Base-by-base conservation (phyloP, 805 yeast species). In the Naumovozyma castellii region DNA sequence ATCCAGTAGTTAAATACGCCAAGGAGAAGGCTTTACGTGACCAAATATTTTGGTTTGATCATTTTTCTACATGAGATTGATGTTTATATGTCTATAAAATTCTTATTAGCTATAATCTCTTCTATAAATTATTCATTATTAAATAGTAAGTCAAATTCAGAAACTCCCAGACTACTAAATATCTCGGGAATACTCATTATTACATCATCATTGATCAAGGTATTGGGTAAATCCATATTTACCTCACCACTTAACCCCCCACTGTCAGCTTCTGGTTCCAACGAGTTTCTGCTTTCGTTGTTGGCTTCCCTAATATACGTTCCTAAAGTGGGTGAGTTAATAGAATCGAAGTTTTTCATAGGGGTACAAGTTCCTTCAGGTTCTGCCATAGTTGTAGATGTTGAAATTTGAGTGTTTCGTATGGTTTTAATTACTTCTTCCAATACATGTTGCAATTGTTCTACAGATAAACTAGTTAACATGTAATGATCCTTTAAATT, bases 1-100 rank as follows among this genome's bases (percentile, higher is more conserved):
- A 66, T 43, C 80, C 80, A 17, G 57, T 50, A 27, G 74, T 73
- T 41, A 68, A 59, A 48, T 78, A 78, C 48, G 86, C 94, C 32
- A 77, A 72, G 59, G 82, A 81, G 45, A 81, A 80, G 67, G 68
- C 79, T 2, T 62, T 81, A 32, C 33, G 22, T 5, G 71, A 66
- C 46, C 69, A 64, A 47, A 34, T 64, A 8, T 45, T 49, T 42
- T 61, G 61, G 58, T 61, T 61, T 39, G 43, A 54, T 22, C 40
- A 48, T 19, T 48, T 50, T 27, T 49, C 48, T 3, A 30, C 42
- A 18, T 22, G 36, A 30, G 18, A 17, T 10, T 13, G 16, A 30
- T 19, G 17, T 22, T 22, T 10, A 6, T 22, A 10, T 22, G 27
- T 22, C 27, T 22, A 22, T 22, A 22, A 22, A n/a, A n/a, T n/a